Base-by-base conservation (phyloP, 2,329 filamentous ascomycete species). In the Leptographium flavum region DNA sequence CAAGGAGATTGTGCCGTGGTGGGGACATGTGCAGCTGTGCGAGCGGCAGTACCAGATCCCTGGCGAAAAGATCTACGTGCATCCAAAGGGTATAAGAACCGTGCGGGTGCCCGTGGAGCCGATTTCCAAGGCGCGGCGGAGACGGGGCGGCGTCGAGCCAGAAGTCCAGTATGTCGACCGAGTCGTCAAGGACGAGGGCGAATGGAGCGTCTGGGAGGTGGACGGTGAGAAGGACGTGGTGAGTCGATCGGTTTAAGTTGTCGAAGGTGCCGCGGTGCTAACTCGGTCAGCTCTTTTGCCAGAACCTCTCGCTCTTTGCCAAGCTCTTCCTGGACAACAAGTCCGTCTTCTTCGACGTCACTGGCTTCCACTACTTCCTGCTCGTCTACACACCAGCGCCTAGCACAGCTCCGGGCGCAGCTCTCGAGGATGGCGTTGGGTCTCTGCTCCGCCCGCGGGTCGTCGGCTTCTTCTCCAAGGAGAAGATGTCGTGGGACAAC, bases 301-400 rank as follows among this genome's bases (percentile, higher is more conserved):
- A 96, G 63, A 94, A 95, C 56, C 74, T 98, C 13, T 95, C 86
- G 10, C 79, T 98, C 39, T 95, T 96, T 61, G 88, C 87, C 25
- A 98, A 96, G 63, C 77, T 98, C 38, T 98, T 96, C 62, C 82
- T 98, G 52, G 88, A 96, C 62, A 94, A 93, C 58, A 98, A 98
- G 59, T 94, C 87, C 8, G 88, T 98, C 54, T 96, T 95, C 65
- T 98, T 94, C 68, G 92, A 98, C 58, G 88, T 95, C 39, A 79
- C 80, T 5, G 86, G 84, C 43, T 98, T 98, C 65, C 80, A 94
- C 54, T 98, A 94, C 69, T 96, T 94, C 60, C 74, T 94, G 5
- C 78, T 96, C 44, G 83, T 92, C 38, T 83, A 88, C 57, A 83
- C 79, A 9, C 67, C 74, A n/a, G 54, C 70, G 8, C 57, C 61